Base-by-base conservation (phyloP, 108 stramenopile genomes). In the Cylindrotheca fusiformis region DNA sequence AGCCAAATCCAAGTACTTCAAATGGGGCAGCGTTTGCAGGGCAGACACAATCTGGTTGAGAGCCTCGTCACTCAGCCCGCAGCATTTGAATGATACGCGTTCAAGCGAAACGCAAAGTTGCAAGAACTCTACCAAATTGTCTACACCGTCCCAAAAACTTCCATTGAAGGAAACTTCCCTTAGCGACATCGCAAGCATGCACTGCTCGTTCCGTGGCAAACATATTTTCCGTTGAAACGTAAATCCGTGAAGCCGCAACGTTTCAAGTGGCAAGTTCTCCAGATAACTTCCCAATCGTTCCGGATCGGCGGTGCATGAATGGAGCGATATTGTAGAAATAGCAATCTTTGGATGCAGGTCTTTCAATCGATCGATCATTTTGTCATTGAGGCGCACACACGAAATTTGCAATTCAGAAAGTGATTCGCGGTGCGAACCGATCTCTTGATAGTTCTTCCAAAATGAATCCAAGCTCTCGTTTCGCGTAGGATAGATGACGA, bases 11-110 rank as follows among this genome's bases (percentile, higher is more conserved):
- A 58, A 14, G 10, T 10, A 2, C 2, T 2, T 32, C 32, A 58
- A 20, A 4, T n/a, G 18, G 2, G 30, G 32, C 2, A 58, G 32
- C 12, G 29, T 4, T 2, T n/a, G 2, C 2, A 58, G 31, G 18
- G 57, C 20, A 33, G 31, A 41, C 17, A 58, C 4, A 3, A 58
- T 58, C 33, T 22, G 57, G 2, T 14, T 4, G 4, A 58, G 21
- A 4, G 6, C 31, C 8, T 58, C 32, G 21, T 58, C 57, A 2
- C 29, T 22, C 33, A 58, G 41, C 4, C 28, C 3, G 19, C 57
- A 58, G 21, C 57, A 32, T 36, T 58, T 58, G 33, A 58, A 58
- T 4, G 57, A 58, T 31, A 58, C 18, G 22, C 18, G 32, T 58
- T 32, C 18, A 36, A 41, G 10, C 41, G 31, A 19, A 3, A 4